Evolutionary conservation across 2,329 filamentous ascomycete species (phyloP).

Genomic region (Alternaria incomplexa): DNA sequence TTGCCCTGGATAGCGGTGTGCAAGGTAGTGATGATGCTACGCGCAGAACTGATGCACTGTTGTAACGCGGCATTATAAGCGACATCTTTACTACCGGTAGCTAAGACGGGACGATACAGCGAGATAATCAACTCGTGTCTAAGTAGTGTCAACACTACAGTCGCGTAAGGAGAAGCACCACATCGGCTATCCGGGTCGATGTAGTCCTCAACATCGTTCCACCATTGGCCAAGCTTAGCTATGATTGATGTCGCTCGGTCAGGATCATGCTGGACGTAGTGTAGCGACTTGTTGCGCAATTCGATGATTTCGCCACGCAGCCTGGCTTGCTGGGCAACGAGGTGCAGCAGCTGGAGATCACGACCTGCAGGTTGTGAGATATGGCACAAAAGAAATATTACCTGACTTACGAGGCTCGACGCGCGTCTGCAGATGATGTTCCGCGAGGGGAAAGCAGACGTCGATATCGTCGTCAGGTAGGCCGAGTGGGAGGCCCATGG

Average conservation of each 20-base stretch:
- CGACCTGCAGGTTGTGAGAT: constrained; percentile 7
- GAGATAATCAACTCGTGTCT: constrained; percentile 60
- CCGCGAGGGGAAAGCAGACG: constrained; percentile 61
- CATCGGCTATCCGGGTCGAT: constrained; percentile 47
- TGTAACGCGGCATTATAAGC: constrained; percentile 59
- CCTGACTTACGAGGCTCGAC: constrained; percentile 16
- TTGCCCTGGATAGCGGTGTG: constrained; percentile 31
- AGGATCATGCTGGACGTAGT: constrained; percentile 52
- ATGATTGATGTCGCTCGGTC: constrained; percentile 55
- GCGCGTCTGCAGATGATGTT: constrained; percentile 48
- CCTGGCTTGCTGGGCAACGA: constrained; percentile 56
- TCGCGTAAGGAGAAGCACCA: constrained; percentile 45
- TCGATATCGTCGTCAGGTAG: constrained; percentile 65
- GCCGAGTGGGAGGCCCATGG: constrained; percentile 61
- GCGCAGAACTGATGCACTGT: constrained; percentile 59
- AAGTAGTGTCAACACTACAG: constrained; percentile 52
- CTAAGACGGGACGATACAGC: constrained; percentile 58
- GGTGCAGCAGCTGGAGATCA: constrained; percentile 26
- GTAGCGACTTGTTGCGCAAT: constrained; percentile 60
- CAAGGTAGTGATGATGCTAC: constrained; percentile 54
- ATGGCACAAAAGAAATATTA: not conserved
- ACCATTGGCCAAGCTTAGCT: constrained; percentile 60
- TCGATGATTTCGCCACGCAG: constrained; percentile 61
- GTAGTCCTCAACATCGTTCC: constrained; percentile 60
- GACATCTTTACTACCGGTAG: constrained; percentile 52